phyloP scores from a whole-genome alignment of 2,329 filamentous ascomycete species.

The Achaetomium macrosporum region DNA sequence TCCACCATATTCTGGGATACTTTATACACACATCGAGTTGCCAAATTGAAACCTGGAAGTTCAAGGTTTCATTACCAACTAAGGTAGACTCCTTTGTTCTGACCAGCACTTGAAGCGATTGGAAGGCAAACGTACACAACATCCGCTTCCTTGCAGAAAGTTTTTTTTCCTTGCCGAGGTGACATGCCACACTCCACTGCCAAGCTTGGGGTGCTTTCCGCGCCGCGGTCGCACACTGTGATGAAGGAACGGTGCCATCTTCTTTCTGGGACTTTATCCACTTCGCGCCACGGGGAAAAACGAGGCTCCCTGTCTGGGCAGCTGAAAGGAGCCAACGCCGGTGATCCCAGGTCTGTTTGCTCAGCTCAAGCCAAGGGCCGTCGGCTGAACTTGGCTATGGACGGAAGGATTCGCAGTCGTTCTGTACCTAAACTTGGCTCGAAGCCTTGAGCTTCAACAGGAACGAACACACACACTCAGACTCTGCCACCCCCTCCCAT shows the following conservation, averaged over 20 bases:
- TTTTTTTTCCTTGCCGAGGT: conserved; percentile 4
- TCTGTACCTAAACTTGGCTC: neutral
- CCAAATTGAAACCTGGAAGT: too few species aligned
- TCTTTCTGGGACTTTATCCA: conserved; percentile 6
- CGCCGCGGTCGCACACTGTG: too few species aligned
- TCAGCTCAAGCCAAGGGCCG: neutral
- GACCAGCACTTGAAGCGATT: neutral
- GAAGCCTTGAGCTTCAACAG: neutral
- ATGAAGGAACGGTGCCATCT: neutral
- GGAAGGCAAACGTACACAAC: neutral
- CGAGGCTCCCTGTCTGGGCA: neutral
- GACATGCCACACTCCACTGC: conserved; percentile 8
- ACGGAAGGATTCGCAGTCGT: neutral
- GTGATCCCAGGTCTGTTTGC: neutral
- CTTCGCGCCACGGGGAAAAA: conserved; percentile 4
- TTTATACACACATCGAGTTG: too few species aligned
- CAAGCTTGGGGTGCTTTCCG: neutral
- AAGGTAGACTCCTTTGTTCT: neutral
- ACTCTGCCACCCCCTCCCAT: neutral
- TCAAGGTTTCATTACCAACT: too few species aligned
- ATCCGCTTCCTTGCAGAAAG: neutral
- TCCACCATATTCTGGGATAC: neutral
- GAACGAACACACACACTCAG: neutral
- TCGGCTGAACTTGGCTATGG: neutral
- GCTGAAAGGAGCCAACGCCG: neutral